A percentile compares a stretch with the other conserved stretches of the same genome.
phyloP scores from a whole-genome alignment of 192 early-diverging fungal species.

The Backusella sp. region DNA sequence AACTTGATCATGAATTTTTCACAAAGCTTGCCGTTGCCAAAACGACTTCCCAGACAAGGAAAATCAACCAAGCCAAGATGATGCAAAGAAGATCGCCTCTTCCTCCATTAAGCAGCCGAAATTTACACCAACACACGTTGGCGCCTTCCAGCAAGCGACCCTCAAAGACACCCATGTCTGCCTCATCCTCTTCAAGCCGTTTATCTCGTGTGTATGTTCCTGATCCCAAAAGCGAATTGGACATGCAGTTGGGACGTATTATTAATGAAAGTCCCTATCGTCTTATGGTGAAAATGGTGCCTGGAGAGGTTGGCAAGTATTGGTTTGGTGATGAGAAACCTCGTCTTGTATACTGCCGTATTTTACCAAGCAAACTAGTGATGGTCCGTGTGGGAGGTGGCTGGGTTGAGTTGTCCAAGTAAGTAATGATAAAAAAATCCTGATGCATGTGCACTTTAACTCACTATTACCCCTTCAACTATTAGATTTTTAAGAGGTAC shows the following conservation, averaged over 20 bases:
- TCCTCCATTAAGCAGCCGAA: background rate
- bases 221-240: slow-evolving; percentile 55
- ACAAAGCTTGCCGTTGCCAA: slow-evolving; percentile 31
- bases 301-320: slow-evolving; percentile 59
- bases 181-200: background rate
- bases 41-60: slow-evolving; percentile 2
- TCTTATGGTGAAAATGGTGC: slow-evolving; percentile 45
- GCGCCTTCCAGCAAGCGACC: background rate
- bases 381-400: slow-evolving; percentile 72
- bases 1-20: slow-evolving; percentile 37
- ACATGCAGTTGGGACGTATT: slow-evolving; percentile 58
- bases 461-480: background rate
- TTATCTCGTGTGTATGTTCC: slow-evolving; percentile 38
- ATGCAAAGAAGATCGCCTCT: background rate
- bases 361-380: slow-evolving; percentile 55
- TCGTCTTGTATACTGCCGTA: slow-evolving; percentile 60
- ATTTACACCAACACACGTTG: background rate
- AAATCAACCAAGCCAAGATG: background rate
- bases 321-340: slow-evolving; percentile 67
- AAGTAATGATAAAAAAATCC: background rate
- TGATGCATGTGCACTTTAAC: no score
- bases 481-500: slow-evolving; percentile 16
- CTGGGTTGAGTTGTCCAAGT: slow-evolving; percentile 63
- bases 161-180: slow-evolving; percentile 3
- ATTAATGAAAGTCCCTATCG: slow-evolving; percentile 54